These are phyloP conservation scores for Ganoderma lucidum DNA, from an alignment of 1,284 basidiomycete genomes.

Conservation along the genomic window DNA sequence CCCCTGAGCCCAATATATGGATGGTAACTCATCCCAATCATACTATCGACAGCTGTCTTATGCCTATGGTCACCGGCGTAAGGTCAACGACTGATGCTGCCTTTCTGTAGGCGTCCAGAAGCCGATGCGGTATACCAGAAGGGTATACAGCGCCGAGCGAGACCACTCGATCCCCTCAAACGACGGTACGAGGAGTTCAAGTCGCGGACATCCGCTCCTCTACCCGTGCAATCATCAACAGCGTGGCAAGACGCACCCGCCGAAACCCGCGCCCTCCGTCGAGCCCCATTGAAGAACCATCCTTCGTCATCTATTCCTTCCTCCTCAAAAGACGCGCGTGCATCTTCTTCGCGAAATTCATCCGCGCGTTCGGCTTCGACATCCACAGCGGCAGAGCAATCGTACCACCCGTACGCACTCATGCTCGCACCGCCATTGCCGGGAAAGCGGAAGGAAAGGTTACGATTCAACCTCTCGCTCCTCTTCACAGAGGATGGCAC, in stretches of 20 bases:
- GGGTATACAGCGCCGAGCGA: slow-evolving; percentile 84
- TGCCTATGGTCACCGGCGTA: neutral
- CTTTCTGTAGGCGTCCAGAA: slow-evolving; percentile 49
- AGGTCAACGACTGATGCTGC: neutral
- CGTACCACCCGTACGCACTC: slow-evolving; percentile 61
- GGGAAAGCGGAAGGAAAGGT: slow-evolving; percentile 74
- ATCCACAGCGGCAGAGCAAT: slow-evolving; percentile 10
- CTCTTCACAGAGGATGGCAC: slow-evolving; percentile 72
- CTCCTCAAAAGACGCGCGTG: slow-evolving; percentile 7
- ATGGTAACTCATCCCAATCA: neutral
- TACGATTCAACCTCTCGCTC: slow-evolving; percentile 69
- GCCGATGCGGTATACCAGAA: slow-evolving; percentile 87
- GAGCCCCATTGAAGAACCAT: slow-evolving; percentile 64
- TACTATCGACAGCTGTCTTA: neutral
- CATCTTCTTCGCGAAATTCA: slow-evolving; percentile 10
- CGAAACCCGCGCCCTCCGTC: slow-evolving; percentile 53
- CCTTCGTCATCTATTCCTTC: slow-evolving; percentile 22
- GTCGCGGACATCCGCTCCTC: slow-evolving; percentile 42
- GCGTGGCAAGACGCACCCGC: slow-evolving; percentile 39
- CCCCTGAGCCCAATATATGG: neutral
- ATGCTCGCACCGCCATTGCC: slow-evolving; percentile 73
- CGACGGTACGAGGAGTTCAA: slow-evolving; percentile 87
- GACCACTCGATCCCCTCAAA: slow-evolving; percentile 88
- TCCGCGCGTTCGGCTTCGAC: slow-evolving; percentile 26
- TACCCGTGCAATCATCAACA: slow-evolving; percentile 34